Evolutionary conservation across 176 grass and related monocot species (phyloP).

Genomic region (Leersia perrieri): DNA sequence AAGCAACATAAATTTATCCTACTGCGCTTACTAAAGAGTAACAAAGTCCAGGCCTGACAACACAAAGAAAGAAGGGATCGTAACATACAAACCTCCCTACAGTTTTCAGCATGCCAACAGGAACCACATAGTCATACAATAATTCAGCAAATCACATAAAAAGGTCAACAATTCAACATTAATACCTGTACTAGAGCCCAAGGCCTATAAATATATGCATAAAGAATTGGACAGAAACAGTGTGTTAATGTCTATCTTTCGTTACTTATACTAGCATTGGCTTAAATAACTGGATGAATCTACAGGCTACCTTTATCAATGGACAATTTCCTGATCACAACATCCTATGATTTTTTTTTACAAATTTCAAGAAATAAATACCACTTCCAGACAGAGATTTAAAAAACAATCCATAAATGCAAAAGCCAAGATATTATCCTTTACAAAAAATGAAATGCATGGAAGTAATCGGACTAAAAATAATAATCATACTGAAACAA

Average conservation of each 20-base stretch:
- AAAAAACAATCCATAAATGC: background rate
- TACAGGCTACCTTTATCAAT: background rate
- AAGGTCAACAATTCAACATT: background rate
- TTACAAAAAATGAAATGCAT: conserved; percentile 10
- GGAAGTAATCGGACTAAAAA: background rate
- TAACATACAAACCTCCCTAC: background rate
- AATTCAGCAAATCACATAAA: background rate
- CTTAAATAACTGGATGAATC: background rate
- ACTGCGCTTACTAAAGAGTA: background rate
- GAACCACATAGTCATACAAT: background rate
- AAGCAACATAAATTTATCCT: background rate
- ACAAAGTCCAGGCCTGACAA: background rate
- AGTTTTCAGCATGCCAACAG: background rate
- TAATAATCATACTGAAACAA: background rate
- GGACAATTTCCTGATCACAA: conserved; percentile 2
- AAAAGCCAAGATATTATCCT: background rate
- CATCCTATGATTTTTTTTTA: background rate
- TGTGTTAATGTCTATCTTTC: background rate
- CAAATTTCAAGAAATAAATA: background rate
- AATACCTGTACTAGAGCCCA: background rate
- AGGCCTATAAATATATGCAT: background rate
- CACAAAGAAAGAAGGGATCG: background rate
- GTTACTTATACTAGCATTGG: background rate
- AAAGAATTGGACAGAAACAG: background rate
- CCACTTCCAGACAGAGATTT: background rate